Base-by-base conservation (phyloP, 768 basidiomycete genomes). In the Kwoniella pini region DNA sequence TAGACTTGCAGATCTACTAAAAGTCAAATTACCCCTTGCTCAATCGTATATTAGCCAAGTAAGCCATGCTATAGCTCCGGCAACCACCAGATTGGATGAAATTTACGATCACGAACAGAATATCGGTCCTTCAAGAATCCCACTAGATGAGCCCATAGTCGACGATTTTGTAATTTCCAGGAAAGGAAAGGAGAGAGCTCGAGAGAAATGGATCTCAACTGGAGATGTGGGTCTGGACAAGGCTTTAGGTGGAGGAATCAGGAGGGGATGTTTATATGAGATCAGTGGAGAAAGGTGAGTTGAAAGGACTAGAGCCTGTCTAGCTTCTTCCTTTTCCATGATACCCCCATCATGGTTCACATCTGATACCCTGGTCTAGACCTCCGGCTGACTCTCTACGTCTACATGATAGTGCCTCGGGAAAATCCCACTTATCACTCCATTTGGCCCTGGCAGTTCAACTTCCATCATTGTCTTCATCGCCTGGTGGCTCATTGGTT, bases 351-450 rank as follows among this genome's bases (percentile, higher is more conserved):
- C 40, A 54, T 39, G 36, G 24, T 19, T 3, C 38, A 12, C n/a
- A 17, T 54, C 27, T 57, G 57, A 54, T 57, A 27, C 10, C 17
- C 30, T 30, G 2, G 52, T 31, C 12, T 30, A 17, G n/a, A n/a
- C n/a, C n/a, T n/a, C n/a, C n/a, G n/a, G n/a, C n/a, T n/a, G n/a
- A n/a, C n/a, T n/a, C n/a, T n/a, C n/a, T n/a, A n/a, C n/a, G 3
- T 17, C 39, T 9, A 9, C 33, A 30, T 28, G 36, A 15, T 74
- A 99, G 96, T 74, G 88, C 92, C 22, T 86, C 95, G 26, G 96
- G 96, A 38, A 99, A 99, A 80, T 92, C 92, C 0, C 93, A 98
- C 69, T 79, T 98, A 4, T 89, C 88, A 3, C 81, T 99, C 13
- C 92, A 94, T 66, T 83, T 91, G 19, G 85, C 90, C 3, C 80